Evolutionary conservation across 208 protist species (phyloP).

Genomic region (Leptomonas seymouri): DNA sequence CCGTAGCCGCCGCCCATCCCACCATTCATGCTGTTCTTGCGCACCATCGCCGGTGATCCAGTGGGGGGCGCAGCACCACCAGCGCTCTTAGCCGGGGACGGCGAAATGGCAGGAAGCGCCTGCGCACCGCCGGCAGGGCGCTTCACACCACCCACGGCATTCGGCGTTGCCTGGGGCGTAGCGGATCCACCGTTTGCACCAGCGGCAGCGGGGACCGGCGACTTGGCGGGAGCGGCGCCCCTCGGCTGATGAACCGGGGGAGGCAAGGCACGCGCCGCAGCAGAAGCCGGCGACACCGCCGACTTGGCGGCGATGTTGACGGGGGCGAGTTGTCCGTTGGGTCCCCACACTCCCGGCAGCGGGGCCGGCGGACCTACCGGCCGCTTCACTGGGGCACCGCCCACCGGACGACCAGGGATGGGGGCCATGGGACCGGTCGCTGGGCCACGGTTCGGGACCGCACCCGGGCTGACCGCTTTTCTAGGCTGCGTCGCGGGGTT

Average conservation of each 20-base stretch:
- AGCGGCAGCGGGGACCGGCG: not conserved
- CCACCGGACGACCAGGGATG: not conserved
- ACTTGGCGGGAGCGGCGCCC: not conserved
- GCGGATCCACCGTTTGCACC: not conserved
- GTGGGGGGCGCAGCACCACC: not conserved
- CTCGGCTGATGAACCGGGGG: not conserved
- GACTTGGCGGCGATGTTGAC: slow-evolving; percentile 3
- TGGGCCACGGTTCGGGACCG: not conserved
- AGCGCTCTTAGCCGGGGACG: not conserved
- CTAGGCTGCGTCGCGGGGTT: not conserved
- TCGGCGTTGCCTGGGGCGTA: slow-evolving; percentile 8
- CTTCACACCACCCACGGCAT: slow-evolving; percentile 5
- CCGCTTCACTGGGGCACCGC: not conserved
- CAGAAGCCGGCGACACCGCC: slow-evolving; percentile 10
- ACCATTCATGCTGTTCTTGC: slow-evolving; percentile 32
- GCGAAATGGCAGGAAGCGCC: not conserved
- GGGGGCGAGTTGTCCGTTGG: slow-evolving; percentile 20
- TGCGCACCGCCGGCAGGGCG: not conserved
- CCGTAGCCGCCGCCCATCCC: slow-evolving; percentile 18
- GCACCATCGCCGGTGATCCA: slow-evolving; percentile 17
- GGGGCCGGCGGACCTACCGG: slow-evolving; percentile 1
- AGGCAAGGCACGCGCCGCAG: not conserved
- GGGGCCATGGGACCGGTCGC: not conserved
- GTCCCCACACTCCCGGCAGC: slow-evolving; percentile 31
- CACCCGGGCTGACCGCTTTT: not conserved